phyloP scores from a whole-genome alignment of 106 monocot species.

The Dendrobium huoshanense region DNA sequence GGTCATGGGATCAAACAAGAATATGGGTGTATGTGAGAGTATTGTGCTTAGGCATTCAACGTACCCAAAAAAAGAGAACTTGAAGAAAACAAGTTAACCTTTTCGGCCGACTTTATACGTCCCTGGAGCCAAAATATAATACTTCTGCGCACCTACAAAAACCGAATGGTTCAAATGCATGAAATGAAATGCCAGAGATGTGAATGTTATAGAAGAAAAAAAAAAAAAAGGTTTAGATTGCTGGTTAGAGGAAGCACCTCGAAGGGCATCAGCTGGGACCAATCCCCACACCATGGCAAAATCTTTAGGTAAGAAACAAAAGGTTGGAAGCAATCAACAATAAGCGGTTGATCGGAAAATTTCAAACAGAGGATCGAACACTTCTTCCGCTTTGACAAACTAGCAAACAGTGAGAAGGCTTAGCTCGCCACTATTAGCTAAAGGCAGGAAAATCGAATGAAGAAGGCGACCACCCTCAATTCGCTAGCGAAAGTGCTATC shows the following conservation, averaged over 20 bases:
- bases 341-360: not conserved
- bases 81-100: slow-evolving; percentile 34
- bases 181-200: not conserved
- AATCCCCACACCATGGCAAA: slow-evolving; percentile 62
- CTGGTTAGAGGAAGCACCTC: slow-evolving; percentile 31
- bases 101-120: slow-evolving; percentile 89
- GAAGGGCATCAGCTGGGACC: slow-evolving; percentile 40
- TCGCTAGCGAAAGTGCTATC: not conserved
- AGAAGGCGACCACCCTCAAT: not conserved
- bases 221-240: not conserved
- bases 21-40: too few species aligned
- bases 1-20: too few species aligned
- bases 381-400: not conserved
- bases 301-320: not conserved
- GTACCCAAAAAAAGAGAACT: not conserved
- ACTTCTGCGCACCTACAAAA: slow-evolving; percentile 53
- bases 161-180: not conserved
- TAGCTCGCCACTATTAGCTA: not conserved
- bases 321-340: not conserved
- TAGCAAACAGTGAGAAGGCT: not conserved
- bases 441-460: not conserved
- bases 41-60: too few species aligned
- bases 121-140: slow-evolving; percentile 80
- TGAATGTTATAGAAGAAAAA: not conserved
- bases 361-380: not conserved